Conservation (phyloP, 352 stramenopile species). For the Phytophthora sp. region DNA sequence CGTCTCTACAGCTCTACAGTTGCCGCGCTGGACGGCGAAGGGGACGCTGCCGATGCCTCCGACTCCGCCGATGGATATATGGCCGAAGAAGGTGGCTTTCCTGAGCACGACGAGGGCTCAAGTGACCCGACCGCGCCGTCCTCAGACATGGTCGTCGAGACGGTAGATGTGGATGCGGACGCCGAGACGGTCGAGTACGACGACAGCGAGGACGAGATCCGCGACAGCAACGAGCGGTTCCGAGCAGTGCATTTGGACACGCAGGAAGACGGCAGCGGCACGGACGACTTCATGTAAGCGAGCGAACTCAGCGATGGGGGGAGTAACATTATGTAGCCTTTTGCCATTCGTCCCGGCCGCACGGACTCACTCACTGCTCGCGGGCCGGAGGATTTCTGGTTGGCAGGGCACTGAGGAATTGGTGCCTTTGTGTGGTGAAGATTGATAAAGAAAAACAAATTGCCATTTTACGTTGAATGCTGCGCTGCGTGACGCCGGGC, state of each 20-base stretch:
- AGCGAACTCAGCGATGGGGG: slow-evolving; percentile 5
- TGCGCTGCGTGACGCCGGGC: neutral
- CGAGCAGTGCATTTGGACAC: slow-evolving; percentile 88
- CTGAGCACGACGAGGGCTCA: slow-evolving; percentile 17
- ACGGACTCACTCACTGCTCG: slow-evolving; percentile 6
- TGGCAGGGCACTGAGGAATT: slow-evolving; percentile 3
- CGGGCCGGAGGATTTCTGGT: slow-evolving; percentile 13
- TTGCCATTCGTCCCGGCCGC: slow-evolving; percentile 18
- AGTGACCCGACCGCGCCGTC: slow-evolving; percentile 28
- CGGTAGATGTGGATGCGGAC: slow-evolving; percentile 70
- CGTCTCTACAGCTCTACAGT: slow-evolving; percentile 77
- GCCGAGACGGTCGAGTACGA: slow-evolving; percentile 89
- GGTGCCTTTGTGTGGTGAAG: slow-evolving; percentile 26
- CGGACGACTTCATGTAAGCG: slow-evolving; percentile 84
- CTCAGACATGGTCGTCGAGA: slow-evolving; percentile 41
- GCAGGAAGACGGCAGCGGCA: slow-evolving; percentile 74
- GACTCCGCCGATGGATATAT: slow-evolving; percentile 79
- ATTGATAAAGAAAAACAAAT: slow-evolving; percentile 45
- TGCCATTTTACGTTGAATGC: slow-evolving; percentile 30
- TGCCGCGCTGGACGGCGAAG: slow-evolving; percentile 40
- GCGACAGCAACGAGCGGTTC: slow-evolving; percentile 90
- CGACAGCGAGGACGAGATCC: slow-evolving; percentile 90
- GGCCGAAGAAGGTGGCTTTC: slow-evolving; percentile 20
- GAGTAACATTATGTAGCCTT: slow-evolving; percentile 45
- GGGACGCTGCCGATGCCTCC: slow-evolving; percentile 68